phyloP scores from a whole-genome alignment of 2,329 filamentous ascomycete genomes.

The Pseudopyrenochaeta lycopersici region DNA sequence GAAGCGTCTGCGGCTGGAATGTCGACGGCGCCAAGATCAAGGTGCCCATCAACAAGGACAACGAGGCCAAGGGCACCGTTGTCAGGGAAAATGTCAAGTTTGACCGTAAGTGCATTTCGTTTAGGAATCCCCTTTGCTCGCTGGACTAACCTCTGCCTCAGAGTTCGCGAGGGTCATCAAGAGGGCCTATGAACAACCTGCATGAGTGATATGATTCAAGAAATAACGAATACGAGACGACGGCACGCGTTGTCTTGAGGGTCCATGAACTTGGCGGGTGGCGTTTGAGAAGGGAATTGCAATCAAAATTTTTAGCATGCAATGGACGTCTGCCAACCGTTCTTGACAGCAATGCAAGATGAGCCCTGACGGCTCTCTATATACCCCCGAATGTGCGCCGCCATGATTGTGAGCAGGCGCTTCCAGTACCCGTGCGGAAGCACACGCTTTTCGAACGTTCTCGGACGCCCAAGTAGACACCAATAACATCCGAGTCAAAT shows the following conservation, averaged over 20 bases:
- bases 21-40: conserved; percentile 73
- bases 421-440: neutral
- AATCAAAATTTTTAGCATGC: conserved; percentile 14
- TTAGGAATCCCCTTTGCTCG: too few species aligned
- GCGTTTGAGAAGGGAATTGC: conserved; percentile 19
- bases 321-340: conserved; percentile 10
- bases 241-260: conserved; percentile 11
- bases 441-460: neutral
- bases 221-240: conserved; percentile 22
- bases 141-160: conserved; percentile 25
- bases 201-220: conserved; percentile 30
- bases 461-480: neutral
- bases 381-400: conserved; percentile 27
- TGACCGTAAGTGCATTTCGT: conserved; percentile 64
- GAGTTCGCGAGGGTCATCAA: conserved; percentile 48
- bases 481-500: neutral
- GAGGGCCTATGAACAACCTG: conserved; percentile 49
- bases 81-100: conserved; percentile 95
- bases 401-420: conserved; percentile 4
- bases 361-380: conserved; percentile 15
- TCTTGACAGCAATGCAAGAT: conserved; percentile 13
- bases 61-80: conserved; percentile 91
- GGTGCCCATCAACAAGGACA: conserved; percentile 89
- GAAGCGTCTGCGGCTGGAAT: conserved; percentile 77
- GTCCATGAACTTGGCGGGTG: conserved; percentile 4